Evolutionary conservation across 306 rosid species (phyloP), one percentile per base, ranked within the genome.

Genomic region (Rosa multiflora): DNA sequence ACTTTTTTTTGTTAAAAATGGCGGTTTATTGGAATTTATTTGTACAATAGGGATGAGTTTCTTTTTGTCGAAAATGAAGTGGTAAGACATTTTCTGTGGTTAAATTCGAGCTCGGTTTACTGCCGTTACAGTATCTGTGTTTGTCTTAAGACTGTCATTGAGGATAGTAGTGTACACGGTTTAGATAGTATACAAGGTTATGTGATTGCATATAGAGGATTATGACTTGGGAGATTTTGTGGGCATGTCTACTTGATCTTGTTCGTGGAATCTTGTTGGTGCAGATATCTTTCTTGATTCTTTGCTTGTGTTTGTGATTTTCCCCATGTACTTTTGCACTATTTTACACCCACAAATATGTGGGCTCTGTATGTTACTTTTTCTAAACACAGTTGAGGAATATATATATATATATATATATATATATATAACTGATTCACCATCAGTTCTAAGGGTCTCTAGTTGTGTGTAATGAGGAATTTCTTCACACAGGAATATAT

Each of bases 281-380:
- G 39, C 51, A 4, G 23, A 61, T 42, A 3, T 69, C 63, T 32
- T 61, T 51, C 63, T 61, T 47, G 21, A 55, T 47, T 62, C 21
- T 37, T 21, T 79, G 62, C 72, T 35, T 79, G 18, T 71, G 17
- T 39, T 11, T 52, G 20, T 56, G 76, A 32, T 18, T 46, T 70
- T 44, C 40, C 13, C 1, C 23, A 29, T 9, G 51, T 48, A 8
- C 32, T 40, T 67, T 37, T 1, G 5, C 70, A 66, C 26, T 35
- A 37, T 13, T 6, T 21, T 26, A 48, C 21, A 23, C 56, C 58
- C 32, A 12, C 39, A 13, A 46, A 35, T 46, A 70, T 46, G 39
- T 23, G 4, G 56, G 21, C 48, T 40, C 42, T 14, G 55, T 74
- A 47, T 6, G 21, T 3, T 55, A 14, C 8, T 21, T 32, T 52